These are phyloP conservation scores for Aspergillus transmontanensis DNA, from an alignment of 2,329 filamentous ascomycete species.

Conservation along the genomic window DNA sequence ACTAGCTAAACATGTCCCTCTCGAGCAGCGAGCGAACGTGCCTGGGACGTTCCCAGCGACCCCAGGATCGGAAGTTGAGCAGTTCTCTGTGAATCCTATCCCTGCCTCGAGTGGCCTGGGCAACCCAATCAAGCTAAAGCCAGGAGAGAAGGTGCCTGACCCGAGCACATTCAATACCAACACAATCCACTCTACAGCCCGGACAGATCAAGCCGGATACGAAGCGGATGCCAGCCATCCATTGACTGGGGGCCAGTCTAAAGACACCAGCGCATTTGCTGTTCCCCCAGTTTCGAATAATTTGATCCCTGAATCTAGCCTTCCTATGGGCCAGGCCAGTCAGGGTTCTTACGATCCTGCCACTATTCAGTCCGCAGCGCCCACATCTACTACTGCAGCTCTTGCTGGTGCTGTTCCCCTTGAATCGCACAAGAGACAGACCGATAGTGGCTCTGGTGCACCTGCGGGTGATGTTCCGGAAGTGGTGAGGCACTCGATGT, in stretches of 20 bases:
- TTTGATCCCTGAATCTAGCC: conserved; percentile 80
- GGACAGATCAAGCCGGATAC: conserved; percentile 81
- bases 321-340: conserved; percentile 62
- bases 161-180: conserved; percentile 64
- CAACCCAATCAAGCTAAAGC: conserved; percentile 78
- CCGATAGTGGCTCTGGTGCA: conserved; percentile 15
- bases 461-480: conserved; percentile 42
- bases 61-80: conserved; percentile 56
- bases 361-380: conserved; percentile 54
- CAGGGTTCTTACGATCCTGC: conserved; percentile 53
- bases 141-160: conserved; percentile 80
- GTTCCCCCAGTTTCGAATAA: conserved; percentile 61
- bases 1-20: conserved; percentile 67
- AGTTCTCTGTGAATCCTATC: conserved; percentile 57
- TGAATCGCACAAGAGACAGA: conserved; percentile 35
- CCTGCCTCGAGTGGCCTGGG: conserved; percentile 61
- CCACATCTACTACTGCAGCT: conserved; percentile 49
- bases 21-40: conserved; percentile 55
- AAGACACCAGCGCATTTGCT: conserved; percentile 45
- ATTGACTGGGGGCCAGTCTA: conserved; percentile 40
- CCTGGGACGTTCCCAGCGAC: conserved; percentile 76
- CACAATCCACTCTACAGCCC: conserved; percentile 67
- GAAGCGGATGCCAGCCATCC: conserved; percentile 66
- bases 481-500: conserved; percentile 49
- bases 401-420: conserved; percentile 49